Evolutionary conservation across 768 basidiomycete species (phyloP).

Genomic region (Holtermanniella nyarrowii): DNA sequence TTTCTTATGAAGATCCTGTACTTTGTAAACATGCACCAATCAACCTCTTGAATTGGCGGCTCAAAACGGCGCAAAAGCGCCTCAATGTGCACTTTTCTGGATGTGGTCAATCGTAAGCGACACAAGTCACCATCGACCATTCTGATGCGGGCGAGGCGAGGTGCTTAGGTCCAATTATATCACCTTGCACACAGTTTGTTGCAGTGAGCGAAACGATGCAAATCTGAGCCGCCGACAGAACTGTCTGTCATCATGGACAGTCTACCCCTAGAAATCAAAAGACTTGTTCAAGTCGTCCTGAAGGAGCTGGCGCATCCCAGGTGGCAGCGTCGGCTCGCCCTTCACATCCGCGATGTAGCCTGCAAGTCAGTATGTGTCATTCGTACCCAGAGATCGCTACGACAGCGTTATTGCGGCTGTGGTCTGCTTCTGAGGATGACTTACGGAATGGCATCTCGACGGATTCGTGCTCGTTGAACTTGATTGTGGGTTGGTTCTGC

Average conservation of each 20-base stretch:
- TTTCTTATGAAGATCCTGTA: too few species aligned
- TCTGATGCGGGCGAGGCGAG: too few species aligned
- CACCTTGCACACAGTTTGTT: too few species aligned
- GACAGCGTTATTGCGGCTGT: background rate
- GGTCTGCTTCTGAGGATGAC: constrained; percentile 34
- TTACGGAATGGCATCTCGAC: constrained; percentile 97
- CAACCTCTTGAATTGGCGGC: too few species aligned
- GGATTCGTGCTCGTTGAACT: constrained; percentile 73
- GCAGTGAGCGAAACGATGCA: too few species aligned
- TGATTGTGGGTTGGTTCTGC: constrained; percentile 85
- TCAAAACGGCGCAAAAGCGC: too few species aligned
- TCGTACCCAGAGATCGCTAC: background rate
- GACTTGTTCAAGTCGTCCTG: constrained; percentile 75
- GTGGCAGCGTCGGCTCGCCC: constrained; percentile 65
- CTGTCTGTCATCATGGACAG: background rate
- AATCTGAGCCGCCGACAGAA: too few species aligned
- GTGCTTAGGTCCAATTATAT: too few species aligned
- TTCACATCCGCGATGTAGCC: constrained; percentile 47
- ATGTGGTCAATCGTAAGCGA: too few species aligned
- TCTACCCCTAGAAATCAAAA: constrained; percentile 56
- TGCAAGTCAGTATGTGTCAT: constrained; percentile 26
- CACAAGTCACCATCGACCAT: background rate
- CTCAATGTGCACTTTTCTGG: too few species aligned
- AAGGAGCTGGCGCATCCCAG: constrained; percentile 79
- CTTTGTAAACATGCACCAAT: too few species aligned